These are phyloP conservation scores for Cryptomeria japonica DNA, from an alignment of 75 land plant species.

Conservation along the genomic window DNA sequence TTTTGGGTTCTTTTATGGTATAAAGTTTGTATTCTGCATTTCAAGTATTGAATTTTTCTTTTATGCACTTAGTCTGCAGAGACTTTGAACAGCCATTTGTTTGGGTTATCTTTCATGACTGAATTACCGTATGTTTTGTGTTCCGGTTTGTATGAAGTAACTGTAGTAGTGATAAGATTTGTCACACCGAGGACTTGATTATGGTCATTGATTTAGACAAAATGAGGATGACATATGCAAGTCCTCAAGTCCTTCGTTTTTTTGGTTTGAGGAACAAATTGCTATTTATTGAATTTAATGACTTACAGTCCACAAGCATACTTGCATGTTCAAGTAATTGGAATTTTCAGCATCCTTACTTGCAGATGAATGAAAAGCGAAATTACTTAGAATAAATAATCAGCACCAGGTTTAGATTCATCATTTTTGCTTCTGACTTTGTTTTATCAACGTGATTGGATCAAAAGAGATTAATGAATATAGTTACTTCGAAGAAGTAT, in stretches of 20 bases:
- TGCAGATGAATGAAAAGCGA: background rate
- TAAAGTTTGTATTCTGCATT: no score
- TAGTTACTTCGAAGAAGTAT: background rate
- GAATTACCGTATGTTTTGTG: background rate
- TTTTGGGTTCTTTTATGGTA: background rate
- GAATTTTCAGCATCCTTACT: background rate
- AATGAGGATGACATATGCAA: background rate
- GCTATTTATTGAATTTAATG: background rate
- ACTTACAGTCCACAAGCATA: background rate
- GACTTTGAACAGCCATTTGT: no score
- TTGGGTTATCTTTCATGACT: no score
- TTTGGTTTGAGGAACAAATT: no score
- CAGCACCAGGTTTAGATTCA: background rate
- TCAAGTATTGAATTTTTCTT: no score
- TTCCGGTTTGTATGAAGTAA: background rate
- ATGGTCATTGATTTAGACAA: background rate
- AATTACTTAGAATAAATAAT: background rate
- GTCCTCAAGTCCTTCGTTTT: no score
- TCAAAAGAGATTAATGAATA: background rate
- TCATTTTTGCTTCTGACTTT: background rate
- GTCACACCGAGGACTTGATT: background rate
- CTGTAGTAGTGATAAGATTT: background rate
- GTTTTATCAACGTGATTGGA: background rate
- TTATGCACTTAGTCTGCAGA: no score
- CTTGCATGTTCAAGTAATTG: background rate